Evolutionary conservation across 805 yeast species (phyloP), one percentile per base, ranked within the genome.

Genomic region (Cyberlindnera amylophila): DNA sequence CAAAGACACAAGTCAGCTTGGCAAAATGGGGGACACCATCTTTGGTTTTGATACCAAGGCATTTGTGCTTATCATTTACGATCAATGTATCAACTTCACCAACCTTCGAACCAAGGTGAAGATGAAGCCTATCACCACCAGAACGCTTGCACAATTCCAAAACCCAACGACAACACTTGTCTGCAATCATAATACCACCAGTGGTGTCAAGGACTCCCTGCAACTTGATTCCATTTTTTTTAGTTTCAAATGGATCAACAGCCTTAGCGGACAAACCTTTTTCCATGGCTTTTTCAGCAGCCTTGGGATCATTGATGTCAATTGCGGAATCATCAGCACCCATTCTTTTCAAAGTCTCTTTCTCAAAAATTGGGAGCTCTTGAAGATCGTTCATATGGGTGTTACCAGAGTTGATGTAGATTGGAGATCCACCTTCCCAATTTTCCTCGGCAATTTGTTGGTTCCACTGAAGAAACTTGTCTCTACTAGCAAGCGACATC

Each of bases 131-230:
- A 12, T 47, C 53, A 8, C 50, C 53, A n/a, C 58, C 58, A 13
- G 21, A 34, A 32, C 41, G 36, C 21, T 49, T 32, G 44, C 59
- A 52, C 18, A 56, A 38, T 27, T 55, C 49, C 12, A 58, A 33
- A 6, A 61, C 63, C 59, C 63, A 64, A 29, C 55, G 47, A 34
- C 64, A 62, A 17, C 58, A 53, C 44, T 61, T 63, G 36, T 59
- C 63, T 3, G 69, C 65, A 17, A 56, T 37, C 23, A 58, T 52
- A 48, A 61, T 51, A 10, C 69, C 64, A 16, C 63, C 62, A 16
- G 55, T 52, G 19, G 61, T 52, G 42, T 60, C 64, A 23, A 61
- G 39, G 16, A 58, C 48, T 32, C 60, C 63, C 34, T 54, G 50
- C 7, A 53, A 32, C 32, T 45, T 50, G 16, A 38, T 29, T 9